Percentiles rank a stretch among this genome's conserved stretches.
Conservation (phyloP, 352 stramenopile genomes). For the Phytophthora melonis region DNA sequence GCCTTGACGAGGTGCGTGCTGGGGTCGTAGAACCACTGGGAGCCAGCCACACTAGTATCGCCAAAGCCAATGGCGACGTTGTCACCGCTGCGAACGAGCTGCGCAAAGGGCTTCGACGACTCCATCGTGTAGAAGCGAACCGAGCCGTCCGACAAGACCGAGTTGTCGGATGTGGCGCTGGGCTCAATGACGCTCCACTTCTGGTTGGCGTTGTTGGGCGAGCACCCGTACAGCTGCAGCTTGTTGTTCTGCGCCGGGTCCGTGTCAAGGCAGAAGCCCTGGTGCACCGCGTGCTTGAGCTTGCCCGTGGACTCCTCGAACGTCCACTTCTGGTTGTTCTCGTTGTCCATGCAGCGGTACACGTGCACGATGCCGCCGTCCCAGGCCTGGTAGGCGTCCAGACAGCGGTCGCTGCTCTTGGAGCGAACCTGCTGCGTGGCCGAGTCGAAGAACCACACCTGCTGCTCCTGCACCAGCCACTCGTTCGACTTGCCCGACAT, state of each 20-base stretch:
- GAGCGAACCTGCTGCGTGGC: neutral
- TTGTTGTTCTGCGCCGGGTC: neutral
- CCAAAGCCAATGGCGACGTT: constrained; percentile 44
- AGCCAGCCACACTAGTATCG: constrained; percentile 30
- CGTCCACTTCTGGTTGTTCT: constrained; percentile 5
- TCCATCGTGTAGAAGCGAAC: constrained; percentile 58
- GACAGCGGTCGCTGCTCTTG: constrained; percentile 3
- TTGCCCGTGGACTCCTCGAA: neutral
- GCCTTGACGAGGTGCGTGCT: constrained; percentile 49
- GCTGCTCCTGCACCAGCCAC: constrained; percentile 51
- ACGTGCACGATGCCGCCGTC: neutral
- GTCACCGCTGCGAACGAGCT: constrained; percentile 48
- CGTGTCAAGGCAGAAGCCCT: neutral
- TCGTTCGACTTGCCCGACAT: constrained; percentile 41
- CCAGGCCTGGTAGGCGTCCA: neutral
- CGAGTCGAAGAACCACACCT: constrained; percentile 50
- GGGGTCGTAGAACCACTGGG: constrained; percentile 55
- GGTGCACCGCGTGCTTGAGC: neutral
- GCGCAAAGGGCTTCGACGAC: constrained; percentile 42
- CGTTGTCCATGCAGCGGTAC: neutral
- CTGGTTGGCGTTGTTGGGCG: constrained; percentile 1
- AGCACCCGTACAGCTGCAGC: constrained; percentile 4
- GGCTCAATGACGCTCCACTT: constrained; percentile 4
- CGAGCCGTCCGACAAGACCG: constrained; percentile 36
- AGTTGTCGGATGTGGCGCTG: constrained; percentile 14